These are phyloP conservation scores for Scheffersomyces stambukii DNA, from an alignment of 1,139 yeast genomes.

Conservation along the genomic window DNA sequence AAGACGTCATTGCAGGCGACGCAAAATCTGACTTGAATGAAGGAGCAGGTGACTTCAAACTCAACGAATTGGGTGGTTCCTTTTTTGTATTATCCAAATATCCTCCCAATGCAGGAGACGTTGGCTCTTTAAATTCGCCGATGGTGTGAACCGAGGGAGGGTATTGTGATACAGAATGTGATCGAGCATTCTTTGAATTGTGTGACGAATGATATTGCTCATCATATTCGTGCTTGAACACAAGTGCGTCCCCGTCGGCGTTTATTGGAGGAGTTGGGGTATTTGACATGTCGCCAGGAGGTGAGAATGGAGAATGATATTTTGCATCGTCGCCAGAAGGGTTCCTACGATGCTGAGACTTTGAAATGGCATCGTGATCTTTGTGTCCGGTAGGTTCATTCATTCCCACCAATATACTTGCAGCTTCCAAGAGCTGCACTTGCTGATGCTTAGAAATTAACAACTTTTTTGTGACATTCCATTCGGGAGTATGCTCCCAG, in stretches of 20 bases:
- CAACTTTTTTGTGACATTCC: constrained; percentile 80
- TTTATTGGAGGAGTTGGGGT: constrained; percentile 8
- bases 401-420: constrained; percentile 80
- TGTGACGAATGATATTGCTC: constrained; percentile 1
- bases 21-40: constrained; percentile 3
- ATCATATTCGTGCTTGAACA: too few species aligned
- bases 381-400: constrained; percentile 38
- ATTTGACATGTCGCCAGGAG: constrained; percentile 3
- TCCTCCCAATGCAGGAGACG: constrained; percentile 10
- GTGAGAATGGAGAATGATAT: constrained; percentile 5
- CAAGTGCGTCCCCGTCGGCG: constrained; percentile 1
- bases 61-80: constrained; percentile 5
- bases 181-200: constrained; percentile 9
- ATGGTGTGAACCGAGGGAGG: constrained; percentile 14
- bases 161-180: constrained; percentile 16
- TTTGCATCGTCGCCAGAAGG: constrained; percentile 3
- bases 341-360: constrained; percentile 3
- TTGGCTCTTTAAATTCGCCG: constrained; percentile 1
- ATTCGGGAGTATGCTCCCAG: constrained; percentile 86
- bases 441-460: constrained; percentile 87
- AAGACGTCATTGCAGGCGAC: constrained; percentile 2
- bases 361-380: not conserved
- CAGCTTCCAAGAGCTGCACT: constrained; percentile 84
- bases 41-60: constrained; percentile 7
- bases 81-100: constrained; percentile 8